Conservation (phyloP, 2,329 filamentous ascomycete genomes). For the Ploettnerulaceae sp. region DNA sequence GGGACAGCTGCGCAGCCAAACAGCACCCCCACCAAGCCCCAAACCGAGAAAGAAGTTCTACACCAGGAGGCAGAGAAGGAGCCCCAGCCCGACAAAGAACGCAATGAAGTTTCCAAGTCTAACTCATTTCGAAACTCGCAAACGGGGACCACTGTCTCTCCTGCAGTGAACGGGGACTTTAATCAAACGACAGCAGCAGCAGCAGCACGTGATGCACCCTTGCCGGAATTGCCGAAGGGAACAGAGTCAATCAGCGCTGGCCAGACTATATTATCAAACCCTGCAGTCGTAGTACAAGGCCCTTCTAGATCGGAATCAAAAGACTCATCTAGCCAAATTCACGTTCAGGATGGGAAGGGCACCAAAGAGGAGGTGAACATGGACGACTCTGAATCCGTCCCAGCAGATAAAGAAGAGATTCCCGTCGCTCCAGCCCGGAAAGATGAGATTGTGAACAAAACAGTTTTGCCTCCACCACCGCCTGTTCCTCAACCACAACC, state of each 20-base stretch:
- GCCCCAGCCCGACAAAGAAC: slow-evolving; percentile 14
- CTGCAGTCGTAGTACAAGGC: slow-evolving; percentile 26
- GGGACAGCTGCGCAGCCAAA: slow-evolving; percentile 17
- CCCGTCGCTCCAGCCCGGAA: slow-evolving; percentile 19
- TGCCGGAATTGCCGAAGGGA: slow-evolving; percentile 32
- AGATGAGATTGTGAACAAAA: slow-evolving; percentile 22
- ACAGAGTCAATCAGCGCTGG: slow-evolving; percentile 12
- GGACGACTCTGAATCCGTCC: slow-evolving; percentile 23
- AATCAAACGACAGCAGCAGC: slow-evolving; percentile 11
- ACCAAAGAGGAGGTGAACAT: slow-evolving; percentile 26
- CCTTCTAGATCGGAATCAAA: slow-evolving; percentile 22
- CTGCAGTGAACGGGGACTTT: slow-evolving; percentile 25
- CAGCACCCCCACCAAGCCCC: slow-evolving; percentile 12
- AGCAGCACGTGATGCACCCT: slow-evolving; percentile 28
- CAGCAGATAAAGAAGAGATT: slow-evolving; percentile 23
- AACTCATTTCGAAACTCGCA: slow-evolving; percentile 13
- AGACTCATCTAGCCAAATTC: slow-evolving; percentile 9
- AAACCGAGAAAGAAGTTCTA: slow-evolving; percentile 30
- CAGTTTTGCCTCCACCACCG: slow-evolving; percentile 27
- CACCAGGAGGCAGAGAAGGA: slow-evolving; percentile 11
- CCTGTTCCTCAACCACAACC: slow-evolving; percentile 21
- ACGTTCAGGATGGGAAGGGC: slow-evolving; percentile 21
- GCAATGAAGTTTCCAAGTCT: slow-evolving; percentile 18
- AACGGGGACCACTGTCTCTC: slow-evolving; percentile 10
- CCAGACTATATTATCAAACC: slow-evolving; percentile 12